Evolutionary conservation across 768 basidiomycete genomes (phyloP).

Genomic region (Russula earlei): DNA sequence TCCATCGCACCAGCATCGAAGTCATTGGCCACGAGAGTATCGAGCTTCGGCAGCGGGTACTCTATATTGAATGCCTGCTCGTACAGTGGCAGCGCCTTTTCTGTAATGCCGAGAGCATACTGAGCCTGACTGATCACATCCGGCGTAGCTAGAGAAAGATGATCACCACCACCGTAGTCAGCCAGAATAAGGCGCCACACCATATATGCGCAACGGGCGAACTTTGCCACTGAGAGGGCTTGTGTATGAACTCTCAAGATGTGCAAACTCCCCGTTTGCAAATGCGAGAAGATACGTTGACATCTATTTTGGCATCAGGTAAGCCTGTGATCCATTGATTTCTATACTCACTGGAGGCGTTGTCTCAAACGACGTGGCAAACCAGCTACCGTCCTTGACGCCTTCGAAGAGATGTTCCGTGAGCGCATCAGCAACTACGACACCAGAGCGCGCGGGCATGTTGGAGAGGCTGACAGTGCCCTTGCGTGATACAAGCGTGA

Average conservation of each 20-base stretch:
- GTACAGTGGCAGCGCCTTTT: constrained; percentile 75
- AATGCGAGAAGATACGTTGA: constrained; percentile 85
- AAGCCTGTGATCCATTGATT: background rate
- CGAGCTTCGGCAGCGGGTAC: constrained; percentile 89
- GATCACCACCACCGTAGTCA: constrained; percentile 1
- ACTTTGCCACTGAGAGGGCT: constrained; percentile 74
- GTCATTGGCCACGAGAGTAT: constrained; percentile 83
- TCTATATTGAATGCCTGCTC: constrained; percentile 88
- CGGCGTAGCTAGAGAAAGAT: constrained; percentile 47
- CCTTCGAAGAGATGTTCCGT: constrained; percentile 17
- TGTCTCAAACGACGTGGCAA: constrained; percentile 68
- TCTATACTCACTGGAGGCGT: constrained; percentile 51
- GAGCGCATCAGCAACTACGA: constrained; percentile 29
- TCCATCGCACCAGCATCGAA: constrained; percentile 93
- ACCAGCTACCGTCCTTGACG: constrained; percentile 48
- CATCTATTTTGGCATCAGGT: constrained; percentile 35
- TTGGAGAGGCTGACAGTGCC: constrained; percentile 77
- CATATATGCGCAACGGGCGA: constrained; percentile 78
- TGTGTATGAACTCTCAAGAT: constrained; percentile 64
- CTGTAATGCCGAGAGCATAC: constrained; percentile 84
- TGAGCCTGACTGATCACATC: constrained; percentile 77
- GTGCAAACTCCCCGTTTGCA: constrained; percentile 71
- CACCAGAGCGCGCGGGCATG: constrained; percentile 62
- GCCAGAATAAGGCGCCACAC: constrained; percentile 29
- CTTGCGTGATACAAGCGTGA: constrained; percentile 71